Base-by-base conservation (phyloP, 441 rosid species). In the Caryocar brasiliense region DNA sequence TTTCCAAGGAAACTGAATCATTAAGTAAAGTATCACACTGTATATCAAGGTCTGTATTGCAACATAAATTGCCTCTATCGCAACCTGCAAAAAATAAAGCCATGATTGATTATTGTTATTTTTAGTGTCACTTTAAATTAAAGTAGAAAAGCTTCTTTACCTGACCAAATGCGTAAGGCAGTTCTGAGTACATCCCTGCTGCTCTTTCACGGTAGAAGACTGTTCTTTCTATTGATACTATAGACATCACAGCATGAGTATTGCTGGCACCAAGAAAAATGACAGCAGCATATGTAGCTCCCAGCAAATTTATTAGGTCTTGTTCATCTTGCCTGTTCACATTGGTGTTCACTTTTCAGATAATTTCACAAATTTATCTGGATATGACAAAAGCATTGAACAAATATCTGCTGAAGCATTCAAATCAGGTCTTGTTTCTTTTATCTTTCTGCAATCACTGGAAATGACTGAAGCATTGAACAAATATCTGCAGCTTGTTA, bases 171-270 rank as follows among this genome's bases (percentile, higher is more conserved):
- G 92, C 87, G 29, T 76, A 78, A 37, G 87, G 79, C 49, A 80
- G 52, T 29, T 75, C 75, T n/a, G 83, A 83, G 41, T 81, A 83
- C 96, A 87, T 85, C 54, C 96, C 89, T 0, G 95, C 93, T 0
- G 95, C 93, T 64, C 78, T 74, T 78, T 91, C 98, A 0, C 88
- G 82, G 66, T 91, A 91, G 65, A 87, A 91, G 20, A 85, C 85
- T 2, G 84, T 82, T 63, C 96, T 73, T 33, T 91, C 96, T 7
- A 79, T 57, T 20, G 93, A 66, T 13, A 91, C 73, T 3, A 74
- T 68, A 12, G 88, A 56, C 53, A 70, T 80, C 44, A 83, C 83
- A 6, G 93, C 40, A 17, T 80, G 40, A 57, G 88, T 73, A 46
- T 85, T 87, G 53, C 77, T 75, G 37, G 68, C 82, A 51, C 98